Conservation (phyloP, 345 rosid species). For the Kandelia obovata region DNA sequence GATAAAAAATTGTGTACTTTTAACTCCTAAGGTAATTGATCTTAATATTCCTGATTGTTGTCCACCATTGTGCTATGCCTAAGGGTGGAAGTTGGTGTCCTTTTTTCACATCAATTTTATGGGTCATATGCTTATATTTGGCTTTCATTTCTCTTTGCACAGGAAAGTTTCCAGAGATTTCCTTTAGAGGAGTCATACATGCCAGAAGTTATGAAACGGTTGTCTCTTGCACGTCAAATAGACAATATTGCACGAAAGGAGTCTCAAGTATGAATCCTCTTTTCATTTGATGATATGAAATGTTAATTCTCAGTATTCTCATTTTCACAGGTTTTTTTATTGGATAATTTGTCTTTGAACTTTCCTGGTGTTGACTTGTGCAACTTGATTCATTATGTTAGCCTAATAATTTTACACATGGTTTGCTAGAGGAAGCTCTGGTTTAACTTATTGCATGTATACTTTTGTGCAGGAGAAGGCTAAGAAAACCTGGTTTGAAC, state of each 20-base stretch:
- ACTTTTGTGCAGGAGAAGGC: slow-evolving; percentile 58
- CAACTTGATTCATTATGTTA: no score
- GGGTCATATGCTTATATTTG: slow-evolving; percentile 6
- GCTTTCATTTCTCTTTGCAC: slow-evolving; percentile 24
- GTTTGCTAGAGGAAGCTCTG: background rate
- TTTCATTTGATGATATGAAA: background rate
- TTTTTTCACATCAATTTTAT: background rate
- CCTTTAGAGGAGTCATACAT: slow-evolving; percentile 82
- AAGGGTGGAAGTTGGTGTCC: no score
- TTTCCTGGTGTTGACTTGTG: no score
- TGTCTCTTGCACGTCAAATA: slow-evolving; percentile 91
- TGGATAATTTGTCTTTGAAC: no score
- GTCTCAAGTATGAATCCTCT: slow-evolving; percentile 57
- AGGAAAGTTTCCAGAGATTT: slow-evolving; percentile 79
- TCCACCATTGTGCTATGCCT: background rate
- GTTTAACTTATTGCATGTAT: background rate
- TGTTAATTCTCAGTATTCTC: no score
- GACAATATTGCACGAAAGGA: slow-evolving; percentile 71
- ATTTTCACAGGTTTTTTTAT: no score
- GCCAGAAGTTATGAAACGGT: slow-evolving; percentile 75
- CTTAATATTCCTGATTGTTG: background rate
- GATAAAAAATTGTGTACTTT: background rate
- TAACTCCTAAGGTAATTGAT: background rate
- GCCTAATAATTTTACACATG: no score
- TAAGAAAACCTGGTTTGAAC: slow-evolving; percentile 73